Conservation (phyloP, 2,329 filamentous ascomycete genomes). For the Neonectria punicea region DNA sequence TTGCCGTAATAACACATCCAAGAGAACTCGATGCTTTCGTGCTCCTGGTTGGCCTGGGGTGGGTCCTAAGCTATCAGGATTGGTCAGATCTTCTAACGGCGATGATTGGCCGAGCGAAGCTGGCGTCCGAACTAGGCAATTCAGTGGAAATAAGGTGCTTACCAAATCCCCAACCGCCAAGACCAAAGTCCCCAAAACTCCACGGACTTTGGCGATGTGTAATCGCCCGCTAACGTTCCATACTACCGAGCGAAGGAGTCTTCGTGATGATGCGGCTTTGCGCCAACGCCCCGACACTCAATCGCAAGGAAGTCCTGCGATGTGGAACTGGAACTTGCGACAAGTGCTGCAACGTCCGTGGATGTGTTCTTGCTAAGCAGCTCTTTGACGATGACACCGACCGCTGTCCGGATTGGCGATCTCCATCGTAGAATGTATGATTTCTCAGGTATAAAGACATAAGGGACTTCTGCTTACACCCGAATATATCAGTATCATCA, state of each 20-base stretch:
- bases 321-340: no score
- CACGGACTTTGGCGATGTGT: slow-evolving; percentile 17
- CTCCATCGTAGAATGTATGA: background rate
- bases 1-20: background rate
- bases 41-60: background rate
- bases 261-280: background rate
- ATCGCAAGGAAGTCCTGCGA: background rate
- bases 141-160: slow-evolving; percentile 8
- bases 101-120: background rate
- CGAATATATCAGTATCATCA: background rate
- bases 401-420: background rate
- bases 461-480: background rate
- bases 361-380: background rate
- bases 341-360: background rate
- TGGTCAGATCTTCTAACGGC: no score
- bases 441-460: slow-evolving; percentile 3
- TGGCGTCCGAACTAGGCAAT: background rate
- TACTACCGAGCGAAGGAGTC: background rate
- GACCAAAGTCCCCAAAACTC: slow-evolving; percentile 2
- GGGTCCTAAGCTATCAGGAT: background rate
- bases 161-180: slow-evolving; percentile 4
- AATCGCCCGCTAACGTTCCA: background rate
- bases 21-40: no score
- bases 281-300: background rate
- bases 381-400: background rate